phyloP scores from a whole-genome alignment of 108 stramenopile species.

The Fistulifera solaris region DNA sequence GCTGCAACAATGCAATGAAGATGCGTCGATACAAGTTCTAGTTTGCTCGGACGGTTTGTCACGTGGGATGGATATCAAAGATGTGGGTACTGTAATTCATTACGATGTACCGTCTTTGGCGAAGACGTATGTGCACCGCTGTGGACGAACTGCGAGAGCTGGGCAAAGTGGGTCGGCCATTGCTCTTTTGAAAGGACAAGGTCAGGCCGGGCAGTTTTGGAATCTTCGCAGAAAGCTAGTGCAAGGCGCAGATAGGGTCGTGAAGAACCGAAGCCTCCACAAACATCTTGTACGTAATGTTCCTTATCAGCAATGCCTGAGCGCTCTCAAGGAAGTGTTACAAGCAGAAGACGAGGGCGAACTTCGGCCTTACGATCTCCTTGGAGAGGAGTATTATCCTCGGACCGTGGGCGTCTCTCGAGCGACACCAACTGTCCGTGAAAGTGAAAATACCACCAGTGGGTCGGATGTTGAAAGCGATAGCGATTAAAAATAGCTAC shows the following conservation, averaged over 20 bases:
- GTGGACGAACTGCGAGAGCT: constrained; percentile 79
- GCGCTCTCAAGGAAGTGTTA: constrained; percentile 39
- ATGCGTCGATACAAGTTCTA: constrained; percentile 24
- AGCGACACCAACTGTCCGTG: too few relatives aligned
- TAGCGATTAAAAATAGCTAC: too few relatives aligned
- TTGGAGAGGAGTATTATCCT: too few relatives aligned
- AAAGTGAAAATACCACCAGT: too few relatives aligned
- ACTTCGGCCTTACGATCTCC: neutral
- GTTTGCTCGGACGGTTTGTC: constrained; percentile 84
- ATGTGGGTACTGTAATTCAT: constrained; percentile 54
- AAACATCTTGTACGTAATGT: constrained; percentile 33
- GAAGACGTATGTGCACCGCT: constrained; percentile 79
- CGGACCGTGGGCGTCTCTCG: too few relatives aligned
- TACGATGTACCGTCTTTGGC: constrained; percentile 78
- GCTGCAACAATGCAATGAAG: constrained; percentile 55
- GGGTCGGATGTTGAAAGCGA: too few relatives aligned
- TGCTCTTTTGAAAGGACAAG: constrained; percentile 52
- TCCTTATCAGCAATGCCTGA: constrained; percentile 43
- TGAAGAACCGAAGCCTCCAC: constrained; percentile 14
- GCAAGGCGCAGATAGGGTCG: constrained; percentile 33
- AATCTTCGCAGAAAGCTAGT: constrained; percentile 51
- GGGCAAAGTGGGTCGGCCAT: constrained; percentile 58
- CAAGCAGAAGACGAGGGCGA: constrained; percentile 48
- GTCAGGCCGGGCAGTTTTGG: constrained; percentile 52
- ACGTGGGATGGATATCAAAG: constrained; percentile 72